These are phyloP conservation scores for Cyanidiococcus yangmingshanensis DNA, from an alignment of 23 red algal species.

Conservation along the genomic window DNA sequence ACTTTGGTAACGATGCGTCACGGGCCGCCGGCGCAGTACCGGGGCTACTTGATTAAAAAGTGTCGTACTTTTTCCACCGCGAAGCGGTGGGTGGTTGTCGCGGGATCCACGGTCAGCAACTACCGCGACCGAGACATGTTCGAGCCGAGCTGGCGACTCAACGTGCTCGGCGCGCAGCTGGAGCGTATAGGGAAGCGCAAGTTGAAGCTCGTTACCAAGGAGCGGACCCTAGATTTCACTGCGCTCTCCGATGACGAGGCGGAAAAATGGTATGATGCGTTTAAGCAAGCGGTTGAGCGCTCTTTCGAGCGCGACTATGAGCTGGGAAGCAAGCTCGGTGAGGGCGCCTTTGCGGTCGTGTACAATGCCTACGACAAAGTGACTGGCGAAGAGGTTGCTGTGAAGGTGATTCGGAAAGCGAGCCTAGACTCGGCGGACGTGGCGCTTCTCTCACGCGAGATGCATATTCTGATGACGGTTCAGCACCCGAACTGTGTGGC, in stretches of 20 bases:
- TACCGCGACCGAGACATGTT: background rate
- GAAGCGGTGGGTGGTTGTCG: conserved; percentile 7
- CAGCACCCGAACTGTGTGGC: conserved; percentile 58
- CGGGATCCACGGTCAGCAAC: conserved; percentile 13
- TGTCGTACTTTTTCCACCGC: conserved; percentile 1
- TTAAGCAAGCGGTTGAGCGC: conserved; percentile 49
- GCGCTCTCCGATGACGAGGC: conserved; percentile 39
- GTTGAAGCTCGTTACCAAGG: background rate
- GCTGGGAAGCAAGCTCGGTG: conserved; percentile 59
- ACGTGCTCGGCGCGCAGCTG: background rate
- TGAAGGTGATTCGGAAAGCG: conserved; percentile 73
- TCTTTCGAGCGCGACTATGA: conserved; percentile 85
- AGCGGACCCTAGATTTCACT: background rate
- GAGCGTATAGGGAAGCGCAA: background rate
- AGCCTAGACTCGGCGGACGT: conserved; percentile 37
- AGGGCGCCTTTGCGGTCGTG: conserved; percentile 85
- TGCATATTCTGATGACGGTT: conserved; percentile 78
- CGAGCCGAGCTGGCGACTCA: conserved; percentile 1
- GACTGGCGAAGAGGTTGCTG: conserved; percentile 51
- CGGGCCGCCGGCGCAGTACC: conserved; percentile 7
- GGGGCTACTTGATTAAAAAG: background rate
- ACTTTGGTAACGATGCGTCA: background rate
- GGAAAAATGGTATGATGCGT: conserved; percentile 47
- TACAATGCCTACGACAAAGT: conserved; percentile 34
- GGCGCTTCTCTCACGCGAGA: conserved; percentile 67